Base-by-base conservation (phyloP, 805 yeast genomes). In the Saccharomycopsis oosterbeekiorum region DNA sequence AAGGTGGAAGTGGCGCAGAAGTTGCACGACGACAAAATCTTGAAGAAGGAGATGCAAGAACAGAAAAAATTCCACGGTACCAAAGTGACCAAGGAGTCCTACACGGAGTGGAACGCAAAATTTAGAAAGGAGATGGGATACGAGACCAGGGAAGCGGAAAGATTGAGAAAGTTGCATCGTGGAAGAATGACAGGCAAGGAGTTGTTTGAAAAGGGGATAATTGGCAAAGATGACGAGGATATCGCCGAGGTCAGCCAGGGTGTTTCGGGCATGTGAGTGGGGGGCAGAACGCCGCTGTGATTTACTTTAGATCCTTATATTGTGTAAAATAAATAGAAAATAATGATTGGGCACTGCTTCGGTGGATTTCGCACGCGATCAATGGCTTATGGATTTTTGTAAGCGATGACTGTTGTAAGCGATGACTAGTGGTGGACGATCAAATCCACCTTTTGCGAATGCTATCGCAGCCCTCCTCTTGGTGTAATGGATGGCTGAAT, bases 61-160 rank as follows among this genome's bases (percentile, higher is more conserved):
- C 96, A 90, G 71, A 86, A 85, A 71, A 94, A 94, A 73, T 93
- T 93, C 74, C 77, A 79, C 50, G 99, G 99, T 41, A 94, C 98
- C 0, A 82, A 87, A 60, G 97, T 93, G 5, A 93, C 97, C 1
- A 74, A 72, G 15, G 96, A 88, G 66, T 78, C 86, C n/a, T 93
- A 82, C 70, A 70, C 71, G 1, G 77, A 71, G 55, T 93, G 99
- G 99, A 78, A 96, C 69, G 60, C 62, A 2, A 76, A 73, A 59
- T 92, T 94, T 73, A 79, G 96, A 62, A 75, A 77, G 61, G 97
- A 89, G 68, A 74, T 85, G 81, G 83, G 84, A n/a, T 74, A 83
- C 65, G 93, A 88, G 67, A 80, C 80, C 57, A 76, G 84, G 65
- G 79, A 82, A 60, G 73, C 73, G 41, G 75, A 77, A 59, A 78